Percentiles rank a stretch among this genome's conserved stretches.
Conservation (phyloP, 2,329 filamentous ascomycete species). For the Ophidiomyces ophidiicola region DNA sequence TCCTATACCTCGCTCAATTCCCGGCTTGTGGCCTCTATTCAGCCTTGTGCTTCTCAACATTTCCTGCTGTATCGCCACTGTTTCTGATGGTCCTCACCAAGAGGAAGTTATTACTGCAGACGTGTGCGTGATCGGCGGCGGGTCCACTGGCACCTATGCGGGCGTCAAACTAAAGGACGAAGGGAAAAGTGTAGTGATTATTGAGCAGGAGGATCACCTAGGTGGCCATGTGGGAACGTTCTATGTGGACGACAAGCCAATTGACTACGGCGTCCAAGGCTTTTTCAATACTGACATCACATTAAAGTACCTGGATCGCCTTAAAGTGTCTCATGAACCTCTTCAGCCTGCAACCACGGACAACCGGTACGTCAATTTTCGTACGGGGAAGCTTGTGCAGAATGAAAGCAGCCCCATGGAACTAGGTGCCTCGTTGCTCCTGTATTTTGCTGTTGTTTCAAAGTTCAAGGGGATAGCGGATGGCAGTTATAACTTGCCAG, state of each 20-base stretch:
- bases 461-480: slow-evolving; percentile 4
- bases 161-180: slow-evolving; percentile 21
- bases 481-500: slow-evolving; percentile 17
- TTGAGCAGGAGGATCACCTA: slow-evolving; percentile 20
- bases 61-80: too few species aligned
- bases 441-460: slow-evolving; percentile 5
- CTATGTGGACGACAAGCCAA: slow-evolving; percentile 16
- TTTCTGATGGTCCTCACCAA: too few species aligned
- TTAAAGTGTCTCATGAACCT: slow-evolving; percentile 15
- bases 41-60: neutral
- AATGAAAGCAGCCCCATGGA: neutral
- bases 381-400: slow-evolving; percentile 5
- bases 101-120: slow-evolving; percentile 16
- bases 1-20: neutral
- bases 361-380: slow-evolving; percentile 5
- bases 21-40: neutral
- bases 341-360: neutral
- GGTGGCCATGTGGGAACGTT: slow-evolving; percentile 23
- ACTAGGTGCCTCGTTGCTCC: neutral
- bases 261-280: slow-evolving; percentile 24
- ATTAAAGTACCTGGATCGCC: slow-evolving; percentile 18
- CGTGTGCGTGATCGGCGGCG: slow-evolving; percentile 24
- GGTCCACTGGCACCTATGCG: slow-evolving; percentile 22
- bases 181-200: slow-evolving; percentile 19
- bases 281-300: slow-evolving; percentile 18